Conservation (phyloP, 371 early-diverging fungal genomes). For the Lichtheimia ornata region DNA sequence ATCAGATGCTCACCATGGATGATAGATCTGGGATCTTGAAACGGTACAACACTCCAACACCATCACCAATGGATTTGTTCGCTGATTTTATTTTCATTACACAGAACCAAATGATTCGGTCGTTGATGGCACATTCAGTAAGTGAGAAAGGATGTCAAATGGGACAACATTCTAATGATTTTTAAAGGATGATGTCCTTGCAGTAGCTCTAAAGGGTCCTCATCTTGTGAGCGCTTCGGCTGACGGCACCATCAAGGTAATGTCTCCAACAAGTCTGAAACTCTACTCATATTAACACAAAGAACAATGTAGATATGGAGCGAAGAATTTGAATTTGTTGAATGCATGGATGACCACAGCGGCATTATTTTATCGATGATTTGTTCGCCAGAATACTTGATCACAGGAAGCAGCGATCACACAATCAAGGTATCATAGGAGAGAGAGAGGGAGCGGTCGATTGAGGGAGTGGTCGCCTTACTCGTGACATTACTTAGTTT, state of each 20-base stretch:
- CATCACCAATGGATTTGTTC: neutral
- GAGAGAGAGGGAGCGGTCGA: neutral
- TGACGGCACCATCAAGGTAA: slow-evolving; percentile 76
- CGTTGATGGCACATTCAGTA: slow-evolving; percentile 66
- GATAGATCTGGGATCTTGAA: slow-evolving; percentile 74
- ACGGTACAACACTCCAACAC: slow-evolving; percentile 37
- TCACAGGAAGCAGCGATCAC: slow-evolving; percentile 73
- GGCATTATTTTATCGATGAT: slow-evolving; percentile 71
- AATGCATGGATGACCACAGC: slow-evolving; percentile 61
- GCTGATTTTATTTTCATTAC: slow-evolving; percentile 5
- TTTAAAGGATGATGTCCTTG: slow-evolving; percentile 66
- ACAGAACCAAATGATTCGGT: slow-evolving; percentile 66
- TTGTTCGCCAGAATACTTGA: slow-evolving; percentile 55
- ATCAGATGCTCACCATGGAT: neutral
- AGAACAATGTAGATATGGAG: slow-evolving; percentile 61
- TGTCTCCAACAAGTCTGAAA: neutral
- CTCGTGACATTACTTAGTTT: slow-evolving; percentile 16
- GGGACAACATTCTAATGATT: neutral
- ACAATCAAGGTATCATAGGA: slow-evolving; percentile 53
- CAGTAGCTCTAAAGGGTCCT: slow-evolving; percentile 49
- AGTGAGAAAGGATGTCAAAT: slow-evolving; percentile 1
- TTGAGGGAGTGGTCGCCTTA: neutral
- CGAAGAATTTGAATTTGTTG: slow-evolving; percentile 63
- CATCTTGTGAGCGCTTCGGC: slow-evolving; percentile 73
- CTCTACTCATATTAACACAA: neutral